These are phyloP conservation scores for Phytophthora boehmeriae DNA, from an alignment of 352 stramenopile species.

Conservation along the genomic window DNA sequence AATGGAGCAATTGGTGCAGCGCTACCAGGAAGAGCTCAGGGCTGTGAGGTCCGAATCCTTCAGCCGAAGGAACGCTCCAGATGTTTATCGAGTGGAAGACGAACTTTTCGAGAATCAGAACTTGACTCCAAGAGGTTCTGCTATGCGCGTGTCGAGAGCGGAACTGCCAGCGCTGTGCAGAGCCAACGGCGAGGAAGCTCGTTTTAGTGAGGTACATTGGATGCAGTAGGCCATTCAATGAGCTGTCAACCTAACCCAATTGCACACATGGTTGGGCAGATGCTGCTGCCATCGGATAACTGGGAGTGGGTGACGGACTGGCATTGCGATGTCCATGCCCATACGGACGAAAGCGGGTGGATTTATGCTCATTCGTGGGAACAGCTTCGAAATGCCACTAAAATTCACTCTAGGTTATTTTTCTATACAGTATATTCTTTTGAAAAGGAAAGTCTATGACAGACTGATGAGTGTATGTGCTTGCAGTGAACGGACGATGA, in stretches of 20 bases:
- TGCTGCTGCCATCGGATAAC: conserved; percentile 51
- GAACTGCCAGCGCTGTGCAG: conserved; percentile 34
- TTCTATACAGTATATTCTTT: background rate
- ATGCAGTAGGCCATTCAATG: no score
- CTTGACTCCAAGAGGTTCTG: conserved; percentile 40
- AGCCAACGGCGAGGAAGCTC: conserved; percentile 33
- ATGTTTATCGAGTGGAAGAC: conserved; percentile 45
- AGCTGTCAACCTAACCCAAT: no score
- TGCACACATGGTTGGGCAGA: conserved; percentile 23
- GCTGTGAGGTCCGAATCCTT: background rate
- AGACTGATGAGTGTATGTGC: background rate
- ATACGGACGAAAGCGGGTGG: conserved; percentile 66
- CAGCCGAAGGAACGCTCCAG: conserved; percentile 12
- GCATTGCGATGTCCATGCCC: conserved; percentile 42
- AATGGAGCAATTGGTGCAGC: conserved; percentile 61
- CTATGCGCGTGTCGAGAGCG: conserved; percentile 9
- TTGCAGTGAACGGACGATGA: conserved; percentile 41
- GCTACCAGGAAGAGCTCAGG: conserved; percentile 64
- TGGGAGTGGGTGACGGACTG: conserved; percentile 74
- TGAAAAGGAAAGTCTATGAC: background rate
- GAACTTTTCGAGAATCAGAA: conserved; percentile 66
- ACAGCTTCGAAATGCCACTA: conserved; percentile 30
- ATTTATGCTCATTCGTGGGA: conserved; percentile 48
- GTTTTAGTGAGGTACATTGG: conserved; percentile 45
- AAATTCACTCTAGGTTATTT: conserved; percentile 29